Evolutionary conservation across 345 rosid genomes (phyloP).

Genomic region (Euphorbia lathyris): DNA sequence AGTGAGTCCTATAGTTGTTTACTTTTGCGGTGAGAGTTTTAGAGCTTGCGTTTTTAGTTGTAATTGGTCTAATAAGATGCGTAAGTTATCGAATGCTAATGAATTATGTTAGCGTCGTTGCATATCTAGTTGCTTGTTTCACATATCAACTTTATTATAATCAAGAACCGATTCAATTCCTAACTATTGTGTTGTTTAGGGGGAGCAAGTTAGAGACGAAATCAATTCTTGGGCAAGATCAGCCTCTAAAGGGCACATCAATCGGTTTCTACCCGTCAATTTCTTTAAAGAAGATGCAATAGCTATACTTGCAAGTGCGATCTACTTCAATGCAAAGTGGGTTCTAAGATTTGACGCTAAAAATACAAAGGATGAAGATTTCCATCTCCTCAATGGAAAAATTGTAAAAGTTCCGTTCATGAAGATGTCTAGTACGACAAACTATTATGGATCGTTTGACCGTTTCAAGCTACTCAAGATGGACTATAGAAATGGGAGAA

Average conservation of each 20-base stretch:
- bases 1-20: no score
- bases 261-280: not conserved
- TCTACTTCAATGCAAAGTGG: slow-evolving; percentile 1
- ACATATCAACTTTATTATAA: no score
- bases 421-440: not conserved
- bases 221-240: not conserved
- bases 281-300: not conserved
- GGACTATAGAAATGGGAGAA: no score
- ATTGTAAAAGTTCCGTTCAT: slow-evolving; percentile 15
- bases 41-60: no score
- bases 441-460: not conserved
- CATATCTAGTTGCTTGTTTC: no score
- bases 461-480: no score
- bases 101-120: no score
- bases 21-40: no score
- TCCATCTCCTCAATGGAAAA: slow-evolving; percentile 12
- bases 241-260: slow-evolving; percentile 5
- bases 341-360: not conserved
- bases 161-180: no score
- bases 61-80: no score
- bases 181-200: not conserved
- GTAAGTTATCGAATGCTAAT: no score
- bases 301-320: slow-evolving; percentile 3
- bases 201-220: not conserved
- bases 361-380: not conserved